Evolutionary conservation across 306 rosid species (phyloP).

Genomic region (Cucumis cinereus): DNA sequence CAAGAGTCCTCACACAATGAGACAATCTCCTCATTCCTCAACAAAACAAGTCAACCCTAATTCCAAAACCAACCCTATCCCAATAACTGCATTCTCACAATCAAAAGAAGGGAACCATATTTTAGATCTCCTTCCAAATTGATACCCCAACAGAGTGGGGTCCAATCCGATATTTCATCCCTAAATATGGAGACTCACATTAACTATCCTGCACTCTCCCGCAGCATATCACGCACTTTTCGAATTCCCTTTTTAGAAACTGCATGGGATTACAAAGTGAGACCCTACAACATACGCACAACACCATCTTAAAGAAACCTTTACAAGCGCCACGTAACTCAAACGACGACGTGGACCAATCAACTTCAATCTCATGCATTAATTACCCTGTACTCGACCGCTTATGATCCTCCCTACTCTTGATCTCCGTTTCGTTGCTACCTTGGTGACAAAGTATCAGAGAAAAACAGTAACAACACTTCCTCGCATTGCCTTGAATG

Average conservation of each 20-base stretch:
- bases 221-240: not conserved
- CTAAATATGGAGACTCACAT: not conserved
- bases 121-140: no score
- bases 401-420: not conserved
- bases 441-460: conserved; percentile 11
- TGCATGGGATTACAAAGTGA: not conserved
- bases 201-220: not conserved
- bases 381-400: not conserved
- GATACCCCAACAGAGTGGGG: no score
- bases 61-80: no score
- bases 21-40: no score
- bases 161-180: no score
- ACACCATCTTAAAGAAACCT: not conserved
- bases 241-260: not conserved
- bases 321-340: not conserved
- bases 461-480: not conserved
- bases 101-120: no score
- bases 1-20: no score
- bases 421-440: not conserved
- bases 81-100: no score
- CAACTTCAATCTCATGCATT: not conserved
- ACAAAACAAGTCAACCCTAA: no score
- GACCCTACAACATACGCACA: not conserved
- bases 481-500: not conserved
- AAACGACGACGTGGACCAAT: not conserved